Conservation (phyloP, 2,329 filamentous ascomycete genomes). For the Xylariaceae sp. region DNA sequence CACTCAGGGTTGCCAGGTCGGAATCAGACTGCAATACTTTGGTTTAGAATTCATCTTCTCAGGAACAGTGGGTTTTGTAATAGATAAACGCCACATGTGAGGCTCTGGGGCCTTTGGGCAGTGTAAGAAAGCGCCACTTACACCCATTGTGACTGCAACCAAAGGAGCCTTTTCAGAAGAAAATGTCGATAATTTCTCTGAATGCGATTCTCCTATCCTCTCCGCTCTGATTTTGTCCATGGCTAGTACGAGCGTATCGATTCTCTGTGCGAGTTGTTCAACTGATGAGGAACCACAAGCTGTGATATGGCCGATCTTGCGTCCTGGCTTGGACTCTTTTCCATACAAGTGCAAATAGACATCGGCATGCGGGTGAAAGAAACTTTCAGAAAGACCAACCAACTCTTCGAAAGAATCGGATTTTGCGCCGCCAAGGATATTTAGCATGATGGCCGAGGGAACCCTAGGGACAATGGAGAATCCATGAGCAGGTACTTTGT, state of each 20-base stretch:
- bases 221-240: conserved; percentile 58
- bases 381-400: conserved; percentile 42
- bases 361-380: conserved; percentile 44
- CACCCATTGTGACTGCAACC: conserved; percentile 76
- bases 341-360: conserved; percentile 81
- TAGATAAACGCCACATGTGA: too few relatives aligned
- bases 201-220: conserved; percentile 36
- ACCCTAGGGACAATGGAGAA: conserved; percentile 54
- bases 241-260: conserved; percentile 65
- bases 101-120: too few relatives aligned
- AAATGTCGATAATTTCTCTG: conserved; percentile 19
- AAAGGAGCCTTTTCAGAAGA: conserved; percentile 43
- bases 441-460: conserved; percentile 70
- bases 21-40: background rate
- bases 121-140: too few relatives aligned
- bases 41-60: background rate
- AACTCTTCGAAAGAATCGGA: conserved; percentile 58
- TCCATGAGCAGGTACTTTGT: conserved; percentile 52
- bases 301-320: conserved; percentile 95
- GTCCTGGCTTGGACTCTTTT: conserved; percentile 79
- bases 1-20: conserved; percentile 62
- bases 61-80: background rate
- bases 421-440: conserved; percentile 68
- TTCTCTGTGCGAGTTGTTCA: conserved; percentile 55
- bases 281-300: conserved; percentile 66